phyloP scores from a whole-genome alignment of 2,329 filamentous ascomycete species.

The Pseudogymnoascus sp. region DNA sequence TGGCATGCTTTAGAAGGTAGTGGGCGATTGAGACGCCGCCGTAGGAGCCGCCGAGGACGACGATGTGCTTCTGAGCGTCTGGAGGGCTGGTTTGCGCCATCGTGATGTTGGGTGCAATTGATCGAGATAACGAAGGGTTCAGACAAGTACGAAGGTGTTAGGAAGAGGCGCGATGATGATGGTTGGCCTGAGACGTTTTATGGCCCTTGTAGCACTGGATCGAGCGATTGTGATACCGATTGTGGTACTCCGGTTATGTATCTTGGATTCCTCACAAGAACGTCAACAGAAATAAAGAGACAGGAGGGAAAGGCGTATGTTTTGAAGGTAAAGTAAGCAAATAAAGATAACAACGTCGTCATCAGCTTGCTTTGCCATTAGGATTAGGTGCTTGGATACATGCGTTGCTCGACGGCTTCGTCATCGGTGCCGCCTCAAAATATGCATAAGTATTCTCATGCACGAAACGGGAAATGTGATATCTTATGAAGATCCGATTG shows the following conservation, averaged over 20 bases:
- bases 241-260: not conserved
- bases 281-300: not conserved
- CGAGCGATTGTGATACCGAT: not conserved
- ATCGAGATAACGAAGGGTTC: not conserved
- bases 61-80: slow-evolving; percentile 27
- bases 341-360: not conserved
- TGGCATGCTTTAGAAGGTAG: slow-evolving; percentile 42
- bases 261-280: not conserved
- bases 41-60: slow-evolving; percentile 46
- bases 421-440: not conserved
- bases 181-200: not conserved
- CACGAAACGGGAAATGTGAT: not conserved
- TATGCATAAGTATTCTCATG: not conserved
- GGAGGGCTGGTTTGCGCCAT: not conserved
- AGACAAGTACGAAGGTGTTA: not conserved
- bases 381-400: not conserved
- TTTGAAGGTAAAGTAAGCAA: not conserved
- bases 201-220: not conserved
- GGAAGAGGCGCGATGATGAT: not conserved
- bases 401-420: not conserved
- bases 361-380: not conserved
- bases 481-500: not conserved
- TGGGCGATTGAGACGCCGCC: slow-evolving; percentile 43
- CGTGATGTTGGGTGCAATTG: not conserved
- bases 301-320: not conserved